Base-by-base conservation (phyloP, 2,329 filamentous ascomycete genomes). In the Colletotrichum brevisporum region DNA sequence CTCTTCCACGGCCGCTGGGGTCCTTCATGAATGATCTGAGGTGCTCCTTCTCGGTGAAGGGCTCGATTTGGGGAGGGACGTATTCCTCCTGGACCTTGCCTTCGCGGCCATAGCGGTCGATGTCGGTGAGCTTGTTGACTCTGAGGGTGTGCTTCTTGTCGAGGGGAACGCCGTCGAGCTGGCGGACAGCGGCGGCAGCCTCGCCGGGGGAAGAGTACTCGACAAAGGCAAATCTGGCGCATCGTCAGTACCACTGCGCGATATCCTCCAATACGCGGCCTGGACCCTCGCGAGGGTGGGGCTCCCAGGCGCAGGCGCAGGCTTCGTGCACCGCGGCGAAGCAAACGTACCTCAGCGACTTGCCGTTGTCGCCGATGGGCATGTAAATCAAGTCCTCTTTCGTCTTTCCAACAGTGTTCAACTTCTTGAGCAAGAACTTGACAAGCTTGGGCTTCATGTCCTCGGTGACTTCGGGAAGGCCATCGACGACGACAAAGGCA, bases 91-190 rank as follows among this genome's bases (percentile, higher is more conserved):
- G 93, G 76, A 99, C 89, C 74, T 94, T 91, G 74, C 96, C 96
- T 84, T 98, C 96, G 72, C 94, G 90, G 72, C 96, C 96, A 81
- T 94, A 99, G 74, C 96, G 92, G 80, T 99, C 96, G 77, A 99
- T 95, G 79, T 99, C 96, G 76, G 95, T 98, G 76, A 99, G 88
- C 84, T 99, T 99, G 90, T 99, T 99, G 76, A 99, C 95, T 72
- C 92, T 89, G 75, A 99, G 90, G 60, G 90, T 97, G 87, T 99
- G 95, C 85, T 92, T 98, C 89, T 97, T 98, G 85, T 99, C 96
- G 77, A 99, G 92, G 52, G 95, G 89, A 6, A 92, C 91, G 76
- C 90, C 89, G 81, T 99, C 91, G 69, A 99, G 91, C 76, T 93
- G 90, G 81, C 97, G 95, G 75, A 95, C 94, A 65, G 95, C 96